Evolutionary conservation across 805 yeast species (phyloP), one percentile per base, ranked within the genome.

Genomic region (Kodamaea restingae): DNA sequence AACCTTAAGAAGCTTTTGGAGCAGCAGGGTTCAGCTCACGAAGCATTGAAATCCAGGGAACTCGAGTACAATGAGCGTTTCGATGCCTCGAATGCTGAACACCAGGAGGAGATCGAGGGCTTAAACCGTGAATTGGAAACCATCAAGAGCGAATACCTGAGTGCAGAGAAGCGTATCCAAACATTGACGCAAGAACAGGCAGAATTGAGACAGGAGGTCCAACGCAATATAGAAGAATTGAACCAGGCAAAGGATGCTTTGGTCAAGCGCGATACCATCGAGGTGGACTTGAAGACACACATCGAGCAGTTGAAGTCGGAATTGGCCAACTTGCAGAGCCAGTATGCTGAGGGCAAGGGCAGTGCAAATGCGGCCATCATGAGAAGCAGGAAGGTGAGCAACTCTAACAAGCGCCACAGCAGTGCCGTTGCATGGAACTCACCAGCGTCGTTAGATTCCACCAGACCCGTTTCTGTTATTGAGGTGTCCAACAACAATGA

Each of bases 161-260:
- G 69, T 14, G 84, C 87, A 2, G 78, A 75, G 46, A 50, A 65
- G 36, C 80, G 76, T 58, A 75, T 84, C 39, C 78, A 73, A 38
- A 78, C 75, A 48, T 68, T 85, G 49, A 70, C 79, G 2, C 68
- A 71, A 45, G 74, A 78, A 40, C 90, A 84, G 52, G 71, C 74
- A 10, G 73, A 74, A 42, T 65, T 85, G 54, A 81, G 75, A 60
- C 71, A 73, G 46, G 87, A 84, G 47, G 81, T 85, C 2, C 73
- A 67, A 38, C 66, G 67, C 22, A 80, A 81, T 35, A 61, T 84
- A 36, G 80, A 75, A 35, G 82, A 83, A 51, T 71, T 85, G 48
- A 74, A 73, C 38, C 58, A 66, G 24, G 81, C 88, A 2, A 80
- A 76, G 59, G 73, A 70, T 32, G 78, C 76, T 32, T 65, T 83